These are phyloP conservation scores for Boletus sensibilis DNA, from an alignment of 768 basidiomycete species.

Conservation along the genomic window DNA sequence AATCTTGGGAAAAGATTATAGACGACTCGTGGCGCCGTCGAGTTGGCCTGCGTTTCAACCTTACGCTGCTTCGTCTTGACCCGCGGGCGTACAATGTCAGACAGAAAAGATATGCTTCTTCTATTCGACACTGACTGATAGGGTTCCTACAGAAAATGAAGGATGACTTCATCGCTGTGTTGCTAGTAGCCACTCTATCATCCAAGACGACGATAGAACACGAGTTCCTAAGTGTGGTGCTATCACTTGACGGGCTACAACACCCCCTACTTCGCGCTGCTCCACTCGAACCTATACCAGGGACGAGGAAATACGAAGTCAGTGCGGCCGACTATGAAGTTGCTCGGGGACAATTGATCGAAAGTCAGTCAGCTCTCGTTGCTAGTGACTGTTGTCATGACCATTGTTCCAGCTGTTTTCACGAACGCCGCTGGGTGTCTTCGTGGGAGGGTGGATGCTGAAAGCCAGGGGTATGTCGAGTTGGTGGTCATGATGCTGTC, in stretches of 20 bases:
- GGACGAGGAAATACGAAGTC: constrained; percentile 31
- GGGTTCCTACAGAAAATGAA: constrained; percentile 38
- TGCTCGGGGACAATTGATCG: constrained; percentile 39
- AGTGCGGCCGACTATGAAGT: constrained; percentile 30
- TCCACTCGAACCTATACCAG: constrained; percentile 24
- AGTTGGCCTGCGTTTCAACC: constrained; percentile 63
- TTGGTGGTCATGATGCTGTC: constrained; percentile 48
- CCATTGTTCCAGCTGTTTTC: constrained; percentile 42
- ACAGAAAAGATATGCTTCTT: constrained; percentile 5
- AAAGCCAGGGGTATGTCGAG: constrained; percentile 41
- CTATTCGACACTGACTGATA: neutral
- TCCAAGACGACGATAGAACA: constrained; percentile 51
- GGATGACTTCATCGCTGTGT: constrained; percentile 51
- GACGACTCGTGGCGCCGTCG: constrained; percentile 52
- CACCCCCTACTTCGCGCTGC: constrained; percentile 49
- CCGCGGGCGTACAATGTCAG: constrained; percentile 60
- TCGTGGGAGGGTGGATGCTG: constrained; percentile 28
- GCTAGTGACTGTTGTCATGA: constrained; percentile 9
- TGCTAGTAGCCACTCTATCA: constrained; percentile 54
- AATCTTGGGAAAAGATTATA: constrained; percentile 56
- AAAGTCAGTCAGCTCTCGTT: constrained; percentile 31
- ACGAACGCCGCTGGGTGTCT: constrained; percentile 42
- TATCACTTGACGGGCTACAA: constrained; percentile 54
- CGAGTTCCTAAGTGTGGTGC: constrained; percentile 54
- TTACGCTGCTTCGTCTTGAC: constrained; percentile 54